Evolutionary conservation across 164 flowering plant genomes (phyloP).

Genomic region (Berberis vulgaris): DNA sequence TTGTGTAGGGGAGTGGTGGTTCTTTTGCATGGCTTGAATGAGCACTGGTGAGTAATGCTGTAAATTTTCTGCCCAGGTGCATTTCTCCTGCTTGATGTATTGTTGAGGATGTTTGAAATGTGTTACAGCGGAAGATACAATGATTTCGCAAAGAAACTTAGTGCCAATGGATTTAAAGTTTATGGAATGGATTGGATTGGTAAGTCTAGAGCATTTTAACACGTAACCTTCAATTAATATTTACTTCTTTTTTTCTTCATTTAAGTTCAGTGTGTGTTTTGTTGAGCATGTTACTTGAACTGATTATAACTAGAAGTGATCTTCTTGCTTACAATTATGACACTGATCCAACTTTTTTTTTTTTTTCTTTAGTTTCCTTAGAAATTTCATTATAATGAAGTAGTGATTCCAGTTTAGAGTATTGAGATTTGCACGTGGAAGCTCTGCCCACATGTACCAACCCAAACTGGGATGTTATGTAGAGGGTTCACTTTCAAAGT

Average conservation of each 20-base stretch:
- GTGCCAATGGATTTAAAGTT: conserved; percentile 73
- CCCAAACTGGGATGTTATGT: background rate
- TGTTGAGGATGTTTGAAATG: background rate
- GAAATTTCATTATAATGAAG: background rate
- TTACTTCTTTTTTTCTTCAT: background rate
- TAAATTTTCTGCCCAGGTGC: background rate
- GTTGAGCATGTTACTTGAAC: background rate
- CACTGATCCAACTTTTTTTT: background rate
- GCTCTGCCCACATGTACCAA: too few species aligned
- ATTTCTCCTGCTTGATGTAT: background rate
- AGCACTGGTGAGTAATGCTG: conserved; percentile 65
- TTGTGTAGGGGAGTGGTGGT: conserved; percentile 67
- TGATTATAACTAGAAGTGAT: background rate
- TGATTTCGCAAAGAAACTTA: conserved; percentile 73
- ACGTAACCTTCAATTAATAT: background rate
- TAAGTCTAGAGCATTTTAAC: conserved; percentile 21
- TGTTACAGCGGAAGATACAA: conserved; percentile 64
- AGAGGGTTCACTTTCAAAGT: too few species aligned
- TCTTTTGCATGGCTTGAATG: conserved; percentile 85
- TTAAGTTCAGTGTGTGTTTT: background rate
- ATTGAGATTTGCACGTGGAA: too few species aligned
- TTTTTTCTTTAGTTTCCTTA: background rate
- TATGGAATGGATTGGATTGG: conserved; percentile 96
- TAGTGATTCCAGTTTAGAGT: too few species aligned
- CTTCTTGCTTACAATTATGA: too few species aligned